A percentile compares a stretch with the other conserved stretches of the same genome.
Conservation (phyloP, 257 asterid genomes). For the Primulina huaijiensis region DNA sequence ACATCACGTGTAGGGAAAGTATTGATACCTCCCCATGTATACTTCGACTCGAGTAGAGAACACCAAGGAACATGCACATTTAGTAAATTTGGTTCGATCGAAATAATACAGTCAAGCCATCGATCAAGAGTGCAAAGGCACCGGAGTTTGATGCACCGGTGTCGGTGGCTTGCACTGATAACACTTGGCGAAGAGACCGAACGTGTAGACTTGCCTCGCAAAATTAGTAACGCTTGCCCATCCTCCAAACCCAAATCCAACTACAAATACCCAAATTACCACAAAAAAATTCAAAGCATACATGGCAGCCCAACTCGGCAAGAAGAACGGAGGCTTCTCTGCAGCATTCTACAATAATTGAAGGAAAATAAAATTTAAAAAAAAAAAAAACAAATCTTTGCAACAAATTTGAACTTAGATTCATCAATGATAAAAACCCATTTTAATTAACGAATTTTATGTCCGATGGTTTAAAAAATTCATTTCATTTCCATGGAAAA, state of each 20-base stretch:
- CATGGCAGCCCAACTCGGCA: constrained; percentile 83
- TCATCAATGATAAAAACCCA: not conserved
- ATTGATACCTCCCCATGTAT: constrained; percentile 36
- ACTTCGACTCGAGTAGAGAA: constrained; percentile 29
- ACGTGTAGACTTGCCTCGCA: constrained; percentile 60
- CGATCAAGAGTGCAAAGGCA: constrained; percentile 31
- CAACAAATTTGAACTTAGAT: not conserved
- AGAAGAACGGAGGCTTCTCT: constrained; percentile 76
- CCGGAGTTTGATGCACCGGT: constrained; percentile 23
- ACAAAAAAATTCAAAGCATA: constrained; percentile 55
- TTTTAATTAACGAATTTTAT: not conserved
- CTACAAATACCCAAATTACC: constrained; percentile 53
- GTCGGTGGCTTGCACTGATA: constrained; percentile 70
- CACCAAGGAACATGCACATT: not conserved
- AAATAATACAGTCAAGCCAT: not conserved
- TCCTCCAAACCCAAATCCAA: constrained; percentile 91
- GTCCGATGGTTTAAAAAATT: not conserved
- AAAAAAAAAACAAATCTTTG: not conserved
- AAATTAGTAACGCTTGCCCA: constrained; percentile 87
- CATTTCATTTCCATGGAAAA: not conserved
- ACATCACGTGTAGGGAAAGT: constrained; percentile 43
- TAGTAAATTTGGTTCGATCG: not conserved
- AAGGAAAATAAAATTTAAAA: not conserved
- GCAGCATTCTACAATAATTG: constrained; percentile 68
- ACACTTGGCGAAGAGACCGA: constrained; percentile 79